Conservation (phyloP, 2,329 filamentous ascomycete species). For the Aureobasidium mangrovei region DNA sequence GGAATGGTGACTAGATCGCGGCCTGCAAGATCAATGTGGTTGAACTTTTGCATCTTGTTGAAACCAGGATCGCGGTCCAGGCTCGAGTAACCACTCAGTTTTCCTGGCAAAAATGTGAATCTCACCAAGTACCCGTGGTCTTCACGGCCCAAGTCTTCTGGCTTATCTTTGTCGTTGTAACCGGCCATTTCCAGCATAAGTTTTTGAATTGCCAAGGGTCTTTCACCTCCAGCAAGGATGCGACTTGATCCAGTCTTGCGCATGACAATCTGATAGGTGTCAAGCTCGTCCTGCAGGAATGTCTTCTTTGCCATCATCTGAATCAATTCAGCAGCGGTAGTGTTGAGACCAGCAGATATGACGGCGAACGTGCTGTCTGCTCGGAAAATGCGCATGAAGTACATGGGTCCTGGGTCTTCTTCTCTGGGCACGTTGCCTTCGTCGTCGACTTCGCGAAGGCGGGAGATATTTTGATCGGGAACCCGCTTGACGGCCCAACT, state of each 20-base stretch:
- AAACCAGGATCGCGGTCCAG: conserved; percentile 71
- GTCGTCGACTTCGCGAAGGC: conserved; percentile 59
- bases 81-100: conserved; percentile 68
- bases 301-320: conserved; percentile 91
- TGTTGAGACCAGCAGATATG: conserved; percentile 72
- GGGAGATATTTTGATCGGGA: conserved; percentile 53
- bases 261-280: conserved; percentile 93
- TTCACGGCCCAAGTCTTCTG: conserved; percentile 90
- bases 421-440: conserved; percentile 52
- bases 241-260: conserved; percentile 84
- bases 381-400: conserved; percentile 92
- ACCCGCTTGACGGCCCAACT: conserved; percentile 84
- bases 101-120: conserved; percentile 86
- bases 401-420: conserved; percentile 67
- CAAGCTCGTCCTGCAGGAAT: conserved; percentile 77
- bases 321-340: conserved; percentile 79
- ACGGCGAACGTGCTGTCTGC: conserved; percentile 92
- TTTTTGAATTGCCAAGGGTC: conserved; percentile 87
- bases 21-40: conserved; percentile 83
- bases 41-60: conserved; percentile 79
- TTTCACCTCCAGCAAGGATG: conserved; percentile 67
- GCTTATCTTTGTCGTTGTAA: conserved; percentile 74
- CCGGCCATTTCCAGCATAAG: conserved; percentile 82
- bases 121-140: conserved; percentile 96
- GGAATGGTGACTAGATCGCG: conserved; percentile 91